Evolutionary conservation across 164 flowering plant species (phyloP).

Genomic region (Protea cynaroides): DNA sequence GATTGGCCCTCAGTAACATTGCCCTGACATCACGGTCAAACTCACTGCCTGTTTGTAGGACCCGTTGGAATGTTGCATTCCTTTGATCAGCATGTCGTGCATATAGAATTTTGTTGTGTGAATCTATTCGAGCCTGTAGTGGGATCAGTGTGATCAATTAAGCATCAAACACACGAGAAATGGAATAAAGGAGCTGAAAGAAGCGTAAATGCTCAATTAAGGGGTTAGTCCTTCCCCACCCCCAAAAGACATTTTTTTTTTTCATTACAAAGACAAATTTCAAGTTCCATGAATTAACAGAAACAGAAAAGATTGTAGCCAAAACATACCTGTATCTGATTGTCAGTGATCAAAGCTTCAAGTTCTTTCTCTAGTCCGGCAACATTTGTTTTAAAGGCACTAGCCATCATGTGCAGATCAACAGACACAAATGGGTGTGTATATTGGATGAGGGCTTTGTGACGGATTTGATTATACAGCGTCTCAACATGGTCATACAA

Average conservation of each 20-base stretch:
- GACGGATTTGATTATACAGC: conserved; percentile 79
- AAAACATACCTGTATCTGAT: conserved; percentile 80
- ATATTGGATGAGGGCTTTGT: conserved; percentile 94
- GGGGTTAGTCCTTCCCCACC: no score
- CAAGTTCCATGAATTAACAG: no score
- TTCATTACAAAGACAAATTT: no score
- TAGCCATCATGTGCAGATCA: conserved; percentile 90
- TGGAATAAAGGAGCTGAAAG: background rate
- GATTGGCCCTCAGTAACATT: conserved; percentile 82
- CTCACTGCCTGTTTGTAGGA: conserved; percentile 79
- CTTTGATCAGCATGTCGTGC: conserved; percentile 98
- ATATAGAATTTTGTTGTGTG: conserved; percentile 93
- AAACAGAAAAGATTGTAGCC: no score
- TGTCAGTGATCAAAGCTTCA: conserved; percentile 83
- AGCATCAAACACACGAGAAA: background rate
- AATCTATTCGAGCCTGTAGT: conserved; percentile 90
- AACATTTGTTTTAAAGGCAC: conserved; percentile 87
- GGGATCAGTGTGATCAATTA: conserved; percentile 3
- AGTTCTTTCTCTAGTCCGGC: conserved; percentile 89
- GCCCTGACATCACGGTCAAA: conserved; percentile 85
- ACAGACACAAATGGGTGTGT: conserved; percentile 95
- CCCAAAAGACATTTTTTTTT: no score
- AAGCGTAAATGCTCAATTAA: background rate
- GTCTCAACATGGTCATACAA: conserved; percentile 92
- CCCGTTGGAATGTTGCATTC: conserved; percentile 89